phyloP scores from a whole-genome alignment of 2,329 filamentous ascomycete genomes.

The Phialemoniopsis sp. region DNA sequence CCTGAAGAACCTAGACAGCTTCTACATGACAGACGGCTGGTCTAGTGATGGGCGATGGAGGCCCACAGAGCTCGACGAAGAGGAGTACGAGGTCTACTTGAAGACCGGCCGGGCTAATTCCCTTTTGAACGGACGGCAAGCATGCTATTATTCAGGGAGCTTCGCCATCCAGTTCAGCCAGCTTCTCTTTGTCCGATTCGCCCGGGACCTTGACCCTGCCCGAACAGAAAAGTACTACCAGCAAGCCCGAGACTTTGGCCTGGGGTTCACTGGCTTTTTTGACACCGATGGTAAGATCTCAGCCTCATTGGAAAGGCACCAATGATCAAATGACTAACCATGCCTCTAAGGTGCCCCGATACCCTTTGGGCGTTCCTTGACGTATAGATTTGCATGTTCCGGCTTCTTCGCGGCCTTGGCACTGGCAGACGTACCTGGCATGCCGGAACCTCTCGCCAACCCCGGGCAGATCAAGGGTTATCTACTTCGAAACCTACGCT shows the following conservation, averaged over 20 bases:
- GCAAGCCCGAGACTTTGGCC: conserved; percentile 25
- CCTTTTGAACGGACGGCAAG: conserved; percentile 14
- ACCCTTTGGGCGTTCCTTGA: conserved; percentile 34
- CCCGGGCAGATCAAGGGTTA: conserved; percentile 30
- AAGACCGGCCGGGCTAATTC: neutral
- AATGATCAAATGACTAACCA: neutral
- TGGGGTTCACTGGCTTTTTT: neutral
- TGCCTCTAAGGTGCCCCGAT: conserved; percentile 29
- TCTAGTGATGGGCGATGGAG: conserved; percentile 29
- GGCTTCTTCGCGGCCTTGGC: conserved; percentile 33
- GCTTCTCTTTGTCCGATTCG: conserved; percentile 29
- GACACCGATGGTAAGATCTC: conserved; percentile 12
- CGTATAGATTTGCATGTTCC: conserved; percentile 34
- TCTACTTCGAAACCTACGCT: conserved; percentile 33
- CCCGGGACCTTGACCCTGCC: conserved; percentile 24
- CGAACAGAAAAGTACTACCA: conserved; percentile 22
- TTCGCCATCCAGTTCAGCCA: conserved; percentile 37
- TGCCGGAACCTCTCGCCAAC: conserved; percentile 22
- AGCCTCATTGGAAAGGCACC: neutral
- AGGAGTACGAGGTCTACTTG: neutral
- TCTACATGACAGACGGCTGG: conserved; percentile 30
- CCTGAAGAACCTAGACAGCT: conserved; percentile 26
- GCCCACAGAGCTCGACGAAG: conserved; percentile 6
- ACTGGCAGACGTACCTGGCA: conserved; percentile 23
- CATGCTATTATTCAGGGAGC: conserved; percentile 35